Conservation (phyloP, 1,284 basidiomycete species). For the Cutaneotrichosporon spelunceum region DNA sequence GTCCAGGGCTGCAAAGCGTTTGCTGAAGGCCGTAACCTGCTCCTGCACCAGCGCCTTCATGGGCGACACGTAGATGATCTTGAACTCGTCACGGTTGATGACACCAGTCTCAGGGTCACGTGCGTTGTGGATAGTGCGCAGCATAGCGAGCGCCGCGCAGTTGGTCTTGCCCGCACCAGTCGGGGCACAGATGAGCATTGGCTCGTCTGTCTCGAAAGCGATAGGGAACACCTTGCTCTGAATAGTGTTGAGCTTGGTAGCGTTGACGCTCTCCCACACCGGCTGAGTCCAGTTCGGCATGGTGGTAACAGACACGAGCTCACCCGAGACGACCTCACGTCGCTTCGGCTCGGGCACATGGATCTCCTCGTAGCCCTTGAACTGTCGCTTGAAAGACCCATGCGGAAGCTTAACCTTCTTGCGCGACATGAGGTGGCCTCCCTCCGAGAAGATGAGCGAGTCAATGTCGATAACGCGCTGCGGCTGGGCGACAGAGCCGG, state of each 20-base stretch:
- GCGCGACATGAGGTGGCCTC: conserved; percentile 95
- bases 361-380: conserved; percentile 98
- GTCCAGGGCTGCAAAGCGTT: conserved; percentile 76
- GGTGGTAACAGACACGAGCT: conserved; percentile 71
- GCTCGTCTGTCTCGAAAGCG: conserved; percentile 92
- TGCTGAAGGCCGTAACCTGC: conserved; percentile 88
- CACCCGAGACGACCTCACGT: conserved; percentile 60
- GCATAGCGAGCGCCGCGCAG: conserved; percentile 90
- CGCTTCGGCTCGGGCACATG: conserved; percentile 93
- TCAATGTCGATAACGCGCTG: conserved; percentile 86
- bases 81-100: conserved; percentile 90
- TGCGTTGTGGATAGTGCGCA: conserved; percentile 81
- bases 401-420: conserved; percentile 97
- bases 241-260: conserved; percentile 71
- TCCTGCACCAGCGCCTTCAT: conserved; percentile 99
- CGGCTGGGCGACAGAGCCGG: conserved; percentile 82
- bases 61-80: conserved; percentile 96
- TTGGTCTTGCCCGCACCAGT: conserved; percentile 99
- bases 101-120: conserved; percentile 75
- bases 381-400: conserved; percentile 93
- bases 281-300: conserved; percentile 84
- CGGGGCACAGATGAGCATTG: conserved; percentile 92
- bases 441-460: conserved; percentile 91
- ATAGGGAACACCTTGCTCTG: conserved; percentile 90
- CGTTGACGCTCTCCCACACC: conserved; percentile 65